Evolutionary conservation across 176 grass and related monocot genomes (phyloP), one percentile per base, ranked within the genome.

Genomic region (Eleusine coracana): DNA sequence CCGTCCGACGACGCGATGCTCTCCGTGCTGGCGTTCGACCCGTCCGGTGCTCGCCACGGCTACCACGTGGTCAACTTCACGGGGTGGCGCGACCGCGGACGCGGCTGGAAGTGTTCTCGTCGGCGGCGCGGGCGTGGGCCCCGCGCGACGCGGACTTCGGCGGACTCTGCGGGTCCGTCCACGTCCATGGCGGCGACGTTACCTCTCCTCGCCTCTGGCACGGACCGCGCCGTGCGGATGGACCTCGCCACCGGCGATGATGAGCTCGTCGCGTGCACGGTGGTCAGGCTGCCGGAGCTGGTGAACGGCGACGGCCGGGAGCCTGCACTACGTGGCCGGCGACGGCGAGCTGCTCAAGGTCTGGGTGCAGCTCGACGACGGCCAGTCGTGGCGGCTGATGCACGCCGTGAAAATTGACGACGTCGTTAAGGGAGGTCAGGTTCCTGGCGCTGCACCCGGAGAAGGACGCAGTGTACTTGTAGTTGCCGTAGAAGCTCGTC

Each of bases 401-500:
- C 71, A 93, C 62, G 81, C 72, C 17, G 76, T 84, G 18, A 79
- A 25, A 3, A 59, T 89, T 14, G 2, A 11, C 16, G 81, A 68
- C 7, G 31, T 88, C 50, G 55, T 27, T n/a, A n/a, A n/a, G n/a
- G 38, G 68, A 85, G 77, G 51, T 67, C 16, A 85, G 86, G 73
- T 87, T 94, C 49, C 14, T 97, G 79, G 87, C 74, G 72, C 46
- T 91, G 60, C 89, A 97, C 75, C 94, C 92, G 27, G 94, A 85
- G 87, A 79, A 85, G 37, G 68, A 85, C 11, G 71, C 89, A 6
- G 70, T 84, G n/a, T 94, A 87, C 84, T 6, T 92, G 69, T 92
- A 75, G 85, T 31, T 77, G 69, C 79, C 59, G 14, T 69, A 85
- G 85, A 90, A 55, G 78, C 13, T 97, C 1, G 37, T 90, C 16